Evolutionary conservation across 2,329 filamentous ascomycete genomes (phyloP).

Genomic region (Ascochyta viciae-villosae): DNA sequence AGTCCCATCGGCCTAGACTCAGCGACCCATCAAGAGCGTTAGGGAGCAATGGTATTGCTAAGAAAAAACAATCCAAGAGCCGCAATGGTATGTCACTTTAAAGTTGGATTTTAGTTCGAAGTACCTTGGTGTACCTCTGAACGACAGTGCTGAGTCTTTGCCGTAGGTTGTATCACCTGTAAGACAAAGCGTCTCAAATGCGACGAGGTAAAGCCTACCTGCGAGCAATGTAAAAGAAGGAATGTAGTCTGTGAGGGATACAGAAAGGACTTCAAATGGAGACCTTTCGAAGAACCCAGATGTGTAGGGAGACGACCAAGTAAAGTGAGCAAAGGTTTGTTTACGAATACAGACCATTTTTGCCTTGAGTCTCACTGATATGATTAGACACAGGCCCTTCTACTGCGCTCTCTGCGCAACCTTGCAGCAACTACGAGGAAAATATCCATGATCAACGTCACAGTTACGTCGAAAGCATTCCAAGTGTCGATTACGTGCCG

Average conservation of each 20-base stretch:
- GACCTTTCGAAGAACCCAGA: conserved; percentile 70
- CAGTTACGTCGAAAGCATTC: conserved; percentile 13
- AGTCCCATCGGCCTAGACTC: conserved; percentile 26
- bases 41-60: conserved; percentile 54
- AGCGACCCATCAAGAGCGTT: conserved; percentile 32
- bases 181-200: conserved; percentile 77
- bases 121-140: not conserved
- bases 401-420: conserved; percentile 8
- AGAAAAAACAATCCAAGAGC: conserved; percentile 77
- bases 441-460: conserved; percentile 13
- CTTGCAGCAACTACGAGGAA: conserved; percentile 3
- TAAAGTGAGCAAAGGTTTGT: conserved; percentile 57
- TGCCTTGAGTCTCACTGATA: conserved; percentile 15
- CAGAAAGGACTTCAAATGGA: conserved; percentile 79
- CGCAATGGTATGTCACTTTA: conserved; percentile 68
- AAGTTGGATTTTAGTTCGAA: not conserved
- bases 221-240: conserved; percentile 70
- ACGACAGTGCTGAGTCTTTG: conserved; percentile 13
- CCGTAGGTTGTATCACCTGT: conserved; percentile 73
- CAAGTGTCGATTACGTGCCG: conserved; percentile 22
- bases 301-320: conserved; percentile 54
- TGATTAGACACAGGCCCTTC: conserved; percentile 18
- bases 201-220: conserved; percentile 74
- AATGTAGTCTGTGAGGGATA: conserved; percentile 74
- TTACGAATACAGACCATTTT: not conserved